Percentiles rank a stretch among this genome's conserved stretches.
These are phyloP conservation scores for Aristolochia fimbriata DNA, from an alignment of 164 flowering plant species.

Conservation along the genomic window DNA sequence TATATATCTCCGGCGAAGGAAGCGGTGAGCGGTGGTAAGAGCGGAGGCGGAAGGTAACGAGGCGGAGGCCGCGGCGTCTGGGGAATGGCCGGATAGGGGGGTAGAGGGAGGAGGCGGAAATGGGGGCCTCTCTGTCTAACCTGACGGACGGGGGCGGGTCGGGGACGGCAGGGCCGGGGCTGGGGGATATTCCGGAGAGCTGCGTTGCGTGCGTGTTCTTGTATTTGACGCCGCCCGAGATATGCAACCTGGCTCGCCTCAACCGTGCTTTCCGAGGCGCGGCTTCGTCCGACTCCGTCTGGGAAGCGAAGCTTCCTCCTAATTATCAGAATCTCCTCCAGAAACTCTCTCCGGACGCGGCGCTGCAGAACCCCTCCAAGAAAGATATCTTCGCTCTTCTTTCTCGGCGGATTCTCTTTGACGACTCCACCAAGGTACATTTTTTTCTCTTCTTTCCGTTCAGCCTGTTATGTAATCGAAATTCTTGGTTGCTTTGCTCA, in stretches of 20 bases:
- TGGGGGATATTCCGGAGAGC: conserved; percentile 96
- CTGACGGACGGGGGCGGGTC: conserved; percentile 49
- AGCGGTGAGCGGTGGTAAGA: no score
- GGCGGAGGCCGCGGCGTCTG: no score
- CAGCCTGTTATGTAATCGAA: neutral
- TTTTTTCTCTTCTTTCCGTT: neutral
- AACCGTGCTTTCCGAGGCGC: conserved; percentile 96
- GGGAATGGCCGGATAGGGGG: neutral
- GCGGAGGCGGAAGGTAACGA: no score
- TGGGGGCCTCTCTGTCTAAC: conserved; percentile 48
- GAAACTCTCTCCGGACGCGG: conserved; percentile 32
- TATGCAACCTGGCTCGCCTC: conserved; percentile 86
- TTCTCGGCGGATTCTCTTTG: conserved; percentile 62
- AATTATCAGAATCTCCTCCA: conserved; percentile 66
- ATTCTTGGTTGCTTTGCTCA: no score
- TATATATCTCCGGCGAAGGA: no score
- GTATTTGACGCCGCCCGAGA: conserved; percentile 94
- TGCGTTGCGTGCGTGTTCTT: conserved; percentile 89
- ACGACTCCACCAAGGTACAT: conserved; percentile 65
- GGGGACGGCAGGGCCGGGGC: conserved; percentile 42
- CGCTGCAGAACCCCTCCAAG: conserved; percentile 36
- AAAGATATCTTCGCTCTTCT: conserved; percentile 88
- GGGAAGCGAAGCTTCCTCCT: conserved; percentile 78
- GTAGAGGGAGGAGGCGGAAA: neutral
- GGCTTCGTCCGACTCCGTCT: conserved; percentile 86